These are phyloP conservation scores for Graphiopsis chlorocephala DNA, from an alignment of 2,329 filamentous ascomycete genomes.

Conservation along the genomic window DNA sequence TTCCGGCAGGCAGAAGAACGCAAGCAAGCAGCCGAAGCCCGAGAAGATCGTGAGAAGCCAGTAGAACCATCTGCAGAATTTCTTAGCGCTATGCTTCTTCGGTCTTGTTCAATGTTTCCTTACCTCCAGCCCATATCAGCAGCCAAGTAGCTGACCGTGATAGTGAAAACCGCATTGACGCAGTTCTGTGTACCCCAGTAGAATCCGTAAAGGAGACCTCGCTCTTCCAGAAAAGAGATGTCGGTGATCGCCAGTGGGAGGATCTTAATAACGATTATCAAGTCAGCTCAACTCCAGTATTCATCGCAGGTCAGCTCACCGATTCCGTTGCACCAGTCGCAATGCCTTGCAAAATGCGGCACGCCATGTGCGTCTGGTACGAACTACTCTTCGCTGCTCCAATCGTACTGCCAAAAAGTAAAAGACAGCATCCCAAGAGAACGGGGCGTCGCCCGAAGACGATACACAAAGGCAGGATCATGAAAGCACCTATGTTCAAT, in stretches of 20 bases:
- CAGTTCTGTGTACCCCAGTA: constrained; percentile 42
- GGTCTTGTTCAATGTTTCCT: background rate
- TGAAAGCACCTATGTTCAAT: constrained; percentile 24
- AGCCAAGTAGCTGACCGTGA: constrained; percentile 38
- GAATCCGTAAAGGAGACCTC: constrained; percentile 36
- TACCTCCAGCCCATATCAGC: constrained; percentile 37
- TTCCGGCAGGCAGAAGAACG: constrained; percentile 43
- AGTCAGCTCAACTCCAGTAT: background rate
- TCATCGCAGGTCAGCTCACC: background rate
- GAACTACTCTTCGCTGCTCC: constrained; percentile 35
- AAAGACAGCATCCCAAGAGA: constrained; percentile 29
- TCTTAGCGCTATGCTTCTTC: background rate
- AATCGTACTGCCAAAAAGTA: constrained; percentile 36
- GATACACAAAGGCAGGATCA: constrained; percentile 41
- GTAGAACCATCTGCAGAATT: constrained; percentile 37
- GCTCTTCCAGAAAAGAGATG: constrained; percentile 42
- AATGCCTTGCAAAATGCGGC: constrained; percentile 36
- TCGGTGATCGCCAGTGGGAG: constrained; percentile 42
- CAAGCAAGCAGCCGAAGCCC: constrained; percentile 37
- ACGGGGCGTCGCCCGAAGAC: constrained; percentile 42
- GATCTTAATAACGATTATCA: constrained; percentile 16
- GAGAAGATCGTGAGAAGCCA: constrained; percentile 40
- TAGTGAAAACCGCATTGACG: constrained; percentile 34
- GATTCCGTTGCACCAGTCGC: constrained; percentile 42
- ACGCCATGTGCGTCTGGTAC: constrained; percentile 38